These are phyloP conservation scores for Venturia carpophila DNA, from an alignment of 2,329 filamentous ascomycete species.

Conservation along the genomic window DNA sequence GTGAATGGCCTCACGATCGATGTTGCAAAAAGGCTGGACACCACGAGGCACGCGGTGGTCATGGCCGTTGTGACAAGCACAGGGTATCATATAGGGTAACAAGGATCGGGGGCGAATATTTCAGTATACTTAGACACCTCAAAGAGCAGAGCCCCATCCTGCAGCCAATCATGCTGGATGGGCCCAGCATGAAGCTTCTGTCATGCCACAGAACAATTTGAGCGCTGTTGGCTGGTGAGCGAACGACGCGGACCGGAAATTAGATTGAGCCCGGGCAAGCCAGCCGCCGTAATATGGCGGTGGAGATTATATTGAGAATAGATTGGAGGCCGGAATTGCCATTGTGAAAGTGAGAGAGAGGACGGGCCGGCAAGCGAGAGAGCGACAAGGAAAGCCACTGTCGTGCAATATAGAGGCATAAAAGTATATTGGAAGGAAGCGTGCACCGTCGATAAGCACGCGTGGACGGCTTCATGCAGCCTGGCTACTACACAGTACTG, in stretches of 20 bases:
- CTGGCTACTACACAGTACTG: no score
- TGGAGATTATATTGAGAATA: not conserved
- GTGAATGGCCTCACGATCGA: not conserved
- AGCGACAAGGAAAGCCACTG: not conserved
- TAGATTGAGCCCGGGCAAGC: not conserved
- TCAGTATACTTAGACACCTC: not conserved
- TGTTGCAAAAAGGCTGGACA: not conserved
- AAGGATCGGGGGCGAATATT: not conserved
- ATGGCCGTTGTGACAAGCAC: not conserved
- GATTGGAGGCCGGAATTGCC: not conserved
- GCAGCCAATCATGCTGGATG: not conserved
- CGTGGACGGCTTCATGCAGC: not conserved
- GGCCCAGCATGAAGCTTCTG: not conserved
- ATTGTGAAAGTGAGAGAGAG: not conserved
- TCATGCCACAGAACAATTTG: not conserved
- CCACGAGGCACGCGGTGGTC: constrained; percentile 8
- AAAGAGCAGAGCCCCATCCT: not conserved
- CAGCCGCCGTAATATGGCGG: not conserved
- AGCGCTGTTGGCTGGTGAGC: not conserved
- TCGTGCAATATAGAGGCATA: not conserved
- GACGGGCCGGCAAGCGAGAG: not conserved
- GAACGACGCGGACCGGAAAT: not conserved
- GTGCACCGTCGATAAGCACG: not conserved
- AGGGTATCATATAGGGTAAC: constrained; percentile 1
- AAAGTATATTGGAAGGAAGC: not conserved